Evolutionary conservation across 768 basidiomycete genomes (phyloP).

Genomic region (Russula earlei): DNA sequence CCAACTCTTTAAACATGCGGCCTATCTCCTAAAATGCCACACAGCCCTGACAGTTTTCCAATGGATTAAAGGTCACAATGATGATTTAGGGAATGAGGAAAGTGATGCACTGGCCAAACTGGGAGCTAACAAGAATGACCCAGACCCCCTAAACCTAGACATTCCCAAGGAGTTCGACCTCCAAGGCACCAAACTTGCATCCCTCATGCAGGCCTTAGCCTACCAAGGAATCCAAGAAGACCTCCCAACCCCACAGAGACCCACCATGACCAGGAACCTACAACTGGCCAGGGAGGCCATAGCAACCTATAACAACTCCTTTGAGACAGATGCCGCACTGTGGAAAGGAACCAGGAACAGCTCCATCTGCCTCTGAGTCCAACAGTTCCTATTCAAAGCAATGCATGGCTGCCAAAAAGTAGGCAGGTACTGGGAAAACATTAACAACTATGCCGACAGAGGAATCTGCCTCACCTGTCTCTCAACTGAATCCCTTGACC

Average conservation of each 20-base stretch:
- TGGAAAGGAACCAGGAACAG: background rate
- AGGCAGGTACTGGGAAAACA: background rate
- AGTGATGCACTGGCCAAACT: no score
- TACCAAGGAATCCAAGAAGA: no score
- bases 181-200: no score
- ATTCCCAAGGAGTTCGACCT: no score
- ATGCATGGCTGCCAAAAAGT: background rate
- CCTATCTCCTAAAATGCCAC: constrained; percentile 11
- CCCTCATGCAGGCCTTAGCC: no score
- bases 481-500: background rate
- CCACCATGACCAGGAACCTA: no score
- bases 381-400: background rate
- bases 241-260: no score
- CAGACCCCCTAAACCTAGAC: no score
- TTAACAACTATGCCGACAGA: background rate
- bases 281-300: background rate
- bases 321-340: no score
- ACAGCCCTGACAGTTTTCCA: constrained; percentile 17
- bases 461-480: background rate
- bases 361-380: no score
- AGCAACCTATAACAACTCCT: background rate
- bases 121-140: no score
- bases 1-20: constrained; percentile 1
- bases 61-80: constrained; percentile 23
- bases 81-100: no score